Conservation (phyloP, 495 filamentous ascomycete genomes). For the Aspergillus hancockii region DNA sequence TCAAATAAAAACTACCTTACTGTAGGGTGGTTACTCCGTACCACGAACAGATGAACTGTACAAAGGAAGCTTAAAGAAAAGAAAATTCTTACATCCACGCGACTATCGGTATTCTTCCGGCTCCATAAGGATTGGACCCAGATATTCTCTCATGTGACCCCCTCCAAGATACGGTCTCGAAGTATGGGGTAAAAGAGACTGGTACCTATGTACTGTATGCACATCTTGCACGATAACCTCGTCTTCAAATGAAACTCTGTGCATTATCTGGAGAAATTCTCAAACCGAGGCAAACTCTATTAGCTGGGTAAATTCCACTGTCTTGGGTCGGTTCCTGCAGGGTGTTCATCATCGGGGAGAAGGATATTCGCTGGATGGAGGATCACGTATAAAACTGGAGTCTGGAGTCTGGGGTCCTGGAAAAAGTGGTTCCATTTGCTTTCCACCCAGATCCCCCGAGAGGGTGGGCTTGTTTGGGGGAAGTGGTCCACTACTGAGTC, state of each 20-base stretch:
- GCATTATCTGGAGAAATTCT: background rate
- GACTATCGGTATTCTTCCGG: background rate
- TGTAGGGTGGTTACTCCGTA: too few relatives aligned
- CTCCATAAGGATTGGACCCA: slow-evolving; percentile 3
- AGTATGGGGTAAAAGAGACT: background rate
- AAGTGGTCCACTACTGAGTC: background rate
- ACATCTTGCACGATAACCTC: too few relatives aligned
- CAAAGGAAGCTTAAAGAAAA: slow-evolving; percentile 5
- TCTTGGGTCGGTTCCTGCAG: background rate
- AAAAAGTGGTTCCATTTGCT: background rate
- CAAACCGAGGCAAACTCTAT: background rate
- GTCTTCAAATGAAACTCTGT: background rate
- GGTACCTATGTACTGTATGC: too few relatives aligned
- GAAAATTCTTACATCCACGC: slow-evolving; percentile 4
- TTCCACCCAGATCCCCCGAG: slow-evolving; percentile 1
- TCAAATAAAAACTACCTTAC: too few relatives aligned
- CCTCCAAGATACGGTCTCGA: background rate
- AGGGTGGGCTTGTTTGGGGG: background rate
- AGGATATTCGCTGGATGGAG: background rate
- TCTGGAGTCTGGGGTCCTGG: background rate
- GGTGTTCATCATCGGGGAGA: background rate
- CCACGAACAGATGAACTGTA: slow-evolving; percentile 1
- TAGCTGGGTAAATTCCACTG: background rate
- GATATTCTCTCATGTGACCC: background rate
- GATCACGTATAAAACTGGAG: background rate